These are phyloP conservation scores for Strombidium stylifer DNA, from an alignment of 73 alveolate genomes.

Conservation along the genomic window DNA sequence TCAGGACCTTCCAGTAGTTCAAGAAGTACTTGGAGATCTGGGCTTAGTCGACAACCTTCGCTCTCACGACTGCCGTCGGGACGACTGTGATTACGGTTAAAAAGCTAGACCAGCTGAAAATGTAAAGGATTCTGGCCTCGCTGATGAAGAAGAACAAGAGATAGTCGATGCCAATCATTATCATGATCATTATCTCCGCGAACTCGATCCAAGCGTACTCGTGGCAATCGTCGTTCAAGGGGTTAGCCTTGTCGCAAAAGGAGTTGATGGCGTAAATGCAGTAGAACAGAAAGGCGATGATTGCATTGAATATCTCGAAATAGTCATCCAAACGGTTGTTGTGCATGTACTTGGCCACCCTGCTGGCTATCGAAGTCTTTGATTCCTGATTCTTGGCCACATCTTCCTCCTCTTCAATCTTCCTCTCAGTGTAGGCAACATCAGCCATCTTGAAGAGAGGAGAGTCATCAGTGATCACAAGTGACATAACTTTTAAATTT, in stretches of 20 bases:
- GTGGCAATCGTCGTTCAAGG: too few relatives aligned
- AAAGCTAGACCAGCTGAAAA: conserved; percentile 25
- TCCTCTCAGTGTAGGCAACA: not conserved
- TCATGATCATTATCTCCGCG: conserved; percentile 27
- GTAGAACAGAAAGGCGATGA: conserved; percentile 1
- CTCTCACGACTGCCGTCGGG: conserved; percentile 63
- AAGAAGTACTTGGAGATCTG: not conserved
- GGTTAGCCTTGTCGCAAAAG: conserved; percentile 10
- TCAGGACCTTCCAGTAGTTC: conserved; percentile 58
- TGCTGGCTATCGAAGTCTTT: conserved; percentile 22
- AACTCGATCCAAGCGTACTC: too few relatives aligned
- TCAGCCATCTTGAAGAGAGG: conserved; percentile 26
- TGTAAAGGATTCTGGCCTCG: conserved; percentile 56
- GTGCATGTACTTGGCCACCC: conserved; percentile 17
- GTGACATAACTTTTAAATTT: not conserved
- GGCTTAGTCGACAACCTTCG: conserved; percentile 25
- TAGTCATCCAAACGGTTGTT: conserved; percentile 26
- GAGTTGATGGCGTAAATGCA: conserved; percentile 29
- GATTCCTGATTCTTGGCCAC: not conserved
- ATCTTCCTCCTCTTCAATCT: conserved; percentile 29
- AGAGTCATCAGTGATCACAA: conserved; percentile 9
- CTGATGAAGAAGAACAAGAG: conserved; percentile 54
- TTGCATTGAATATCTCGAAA: conserved; percentile 33
- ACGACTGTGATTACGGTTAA: conserved; percentile 56
- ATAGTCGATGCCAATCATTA: conserved; percentile 40